Percentiles rank a stretch among this genome's conserved stretches.
Conservation (phyloP, 2,329 filamentous ascomycete species). For the Plectosphaerella plurivora region DNA sequence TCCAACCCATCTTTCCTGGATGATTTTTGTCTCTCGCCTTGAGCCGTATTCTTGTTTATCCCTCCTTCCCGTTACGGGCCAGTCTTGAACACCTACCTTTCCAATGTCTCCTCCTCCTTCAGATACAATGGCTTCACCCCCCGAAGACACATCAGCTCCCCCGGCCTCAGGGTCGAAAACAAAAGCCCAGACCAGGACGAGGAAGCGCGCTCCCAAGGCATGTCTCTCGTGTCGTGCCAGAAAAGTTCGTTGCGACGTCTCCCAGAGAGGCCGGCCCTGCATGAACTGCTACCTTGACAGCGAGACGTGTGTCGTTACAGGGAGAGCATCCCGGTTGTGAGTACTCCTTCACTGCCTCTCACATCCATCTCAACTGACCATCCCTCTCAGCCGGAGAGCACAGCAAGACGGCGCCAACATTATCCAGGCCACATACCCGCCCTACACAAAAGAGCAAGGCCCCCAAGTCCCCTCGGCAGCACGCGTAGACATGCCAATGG, state of each 20-base stretch:
- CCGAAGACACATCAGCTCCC: constrained; percentile 10
- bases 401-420: constrained; percentile 22
- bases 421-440: constrained; percentile 21
- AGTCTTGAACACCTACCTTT: no score
- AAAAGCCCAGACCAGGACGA: constrained; percentile 28
- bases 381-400: constrained; percentile 17
- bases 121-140: constrained; percentile 6
- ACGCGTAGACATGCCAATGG: constrained; percentile 20
- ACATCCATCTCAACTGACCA: neutral
- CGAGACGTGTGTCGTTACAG: constrained; percentile 36
- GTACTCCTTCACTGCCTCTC: constrained; percentile 8
- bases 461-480: constrained; percentile 19
- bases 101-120: neutral
- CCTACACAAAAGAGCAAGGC: constrained; percentile 19
- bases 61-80: no score
- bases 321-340: constrained; percentile 33
- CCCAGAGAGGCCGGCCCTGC: constrained; percentile 41
- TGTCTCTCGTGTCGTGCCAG: constrained; percentile 46
- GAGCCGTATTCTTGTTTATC: no score
- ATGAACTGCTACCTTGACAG: constrained; percentile 49
- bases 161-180: constrained; percentile 18
- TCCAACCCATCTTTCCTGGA: no score
- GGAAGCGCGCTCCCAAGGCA: constrained; percentile 44
- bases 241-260: constrained; percentile 47
- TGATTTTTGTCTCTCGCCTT: no score